A percentile compares a stretch with the other conserved stretches of the same genome.
Evolutionary conservation across 1,284 basidiomycete species (phyloP).

Genomic region (Ustilago vetiveriae): DNA sequence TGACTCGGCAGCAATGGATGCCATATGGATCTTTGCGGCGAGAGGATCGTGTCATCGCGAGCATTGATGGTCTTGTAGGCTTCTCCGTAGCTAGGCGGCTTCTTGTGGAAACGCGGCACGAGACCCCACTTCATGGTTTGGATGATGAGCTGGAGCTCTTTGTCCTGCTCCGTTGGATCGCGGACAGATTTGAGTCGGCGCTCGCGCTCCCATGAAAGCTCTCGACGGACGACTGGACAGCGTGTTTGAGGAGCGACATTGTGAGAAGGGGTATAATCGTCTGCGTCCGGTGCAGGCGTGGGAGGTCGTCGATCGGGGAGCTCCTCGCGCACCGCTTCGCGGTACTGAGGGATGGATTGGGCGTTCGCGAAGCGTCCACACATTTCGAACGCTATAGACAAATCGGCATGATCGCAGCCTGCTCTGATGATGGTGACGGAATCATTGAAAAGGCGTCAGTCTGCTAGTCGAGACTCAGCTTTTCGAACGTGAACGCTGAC

Average conservation of each 20-base stretch:
- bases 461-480: no score
- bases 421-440: background rate
- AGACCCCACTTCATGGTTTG: constrained; percentile 82
- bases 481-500: background rate
- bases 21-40: constrained; percentile 43
- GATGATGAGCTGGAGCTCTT: constrained; percentile 27
- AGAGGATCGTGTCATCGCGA: constrained; percentile 80
- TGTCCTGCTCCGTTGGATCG: constrained; percentile 18
- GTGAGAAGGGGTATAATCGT: constrained; percentile 55
- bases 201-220: constrained; percentile 40
- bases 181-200: constrained; percentile 10
- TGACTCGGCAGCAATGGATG: constrained; percentile 35
- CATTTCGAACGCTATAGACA: constrained; percentile 32
- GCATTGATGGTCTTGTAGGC: constrained; percentile 86
- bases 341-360: constrained; percentile 42
- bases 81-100: constrained; percentile 74
- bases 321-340: constrained; percentile 29
- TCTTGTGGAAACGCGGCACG: constrained; percentile 83
- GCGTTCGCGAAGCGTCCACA: constrained; percentile 58
- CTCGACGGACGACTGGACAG: constrained; percentile 52
- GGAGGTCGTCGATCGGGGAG: constrained; percentile 15
- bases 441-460: background rate
- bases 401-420: no score
- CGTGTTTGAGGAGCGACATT: constrained; percentile 61
- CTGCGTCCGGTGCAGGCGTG: constrained; percentile 23